Evolutionary conservation across 164 flowering plant species (phyloP), one percentile per base, ranked within the genome.

Genomic region (Protea cynaroides): DNA sequence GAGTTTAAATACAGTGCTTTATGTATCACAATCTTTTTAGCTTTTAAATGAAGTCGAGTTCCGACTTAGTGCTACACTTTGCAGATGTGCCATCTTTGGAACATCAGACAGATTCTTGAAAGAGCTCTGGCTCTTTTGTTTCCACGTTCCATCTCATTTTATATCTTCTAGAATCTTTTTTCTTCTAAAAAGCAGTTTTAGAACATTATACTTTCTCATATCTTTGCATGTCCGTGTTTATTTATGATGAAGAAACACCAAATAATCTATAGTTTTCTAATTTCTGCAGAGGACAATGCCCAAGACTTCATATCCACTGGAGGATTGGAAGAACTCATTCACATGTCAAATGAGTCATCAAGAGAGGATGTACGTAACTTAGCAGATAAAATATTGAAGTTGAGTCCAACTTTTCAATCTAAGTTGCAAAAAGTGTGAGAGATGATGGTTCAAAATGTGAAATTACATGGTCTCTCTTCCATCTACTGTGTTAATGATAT

Each of bases 291-390:
- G 74, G 87, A 81, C 40, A 92, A 92, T 72, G 78, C 83, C 2
- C 69, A 53, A 19, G 90, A 86, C 64, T 80, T 89, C 58, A 71
- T 83, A 63, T 68, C 77, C 47, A 64, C 66, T 46, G 92, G 91
- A 44, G 91, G 82, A 0, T 29, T 83, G 64, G 67, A 72, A 75
- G 85, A 84, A 69, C 74, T 89, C 14, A 22, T 67, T 21, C 79
- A 81, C 50, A 83, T 92, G 66, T 84, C 93, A 25, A 34, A 14
- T 4, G 93, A 84, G 23, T 92, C 93, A 8, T 71, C 74, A 17
- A 75, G 84, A 69, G 98, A 92, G 62, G 96, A 92, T 58, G 86
- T 86, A n/a, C 83, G 91, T 63, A 80, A 74, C 72, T 74, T 92
- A 65, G 98, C 98, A 3, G 83, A 72, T 74, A 88, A 81, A 79